Base-by-base conservation (phyloP, 2,329 filamentous ascomycete species). In the Alternaria metachromatica region DNA sequence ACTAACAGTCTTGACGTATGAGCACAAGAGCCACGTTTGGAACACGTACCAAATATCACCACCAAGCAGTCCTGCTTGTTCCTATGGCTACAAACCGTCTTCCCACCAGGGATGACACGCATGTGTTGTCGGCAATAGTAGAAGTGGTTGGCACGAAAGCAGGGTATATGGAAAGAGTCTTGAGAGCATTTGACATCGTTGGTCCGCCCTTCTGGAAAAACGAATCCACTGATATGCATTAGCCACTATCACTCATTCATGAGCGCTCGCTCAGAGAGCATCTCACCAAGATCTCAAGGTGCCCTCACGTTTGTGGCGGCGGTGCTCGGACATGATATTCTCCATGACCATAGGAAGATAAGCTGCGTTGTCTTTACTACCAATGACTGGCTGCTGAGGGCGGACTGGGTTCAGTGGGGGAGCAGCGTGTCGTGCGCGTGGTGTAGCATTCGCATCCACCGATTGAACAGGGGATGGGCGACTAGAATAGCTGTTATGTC, bases 321-420 rank as follows among this genome's bases (percentile, higher is more conserved):
- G 18, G 51, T 48, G 50, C 6, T 25, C 28, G 3, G 26, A 54
- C 15, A 56, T 12, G 7, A 66, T 50, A 13, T 28, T 49, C 53
- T 65, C 63, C 7, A 65, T 60, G 13, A 62, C 45, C 46, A 60
- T 63, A 6, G 60, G 63, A 12, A 66, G 28, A 33, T 57, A 66
- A 15, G 18, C 33, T 3, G 60, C 60, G 26, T 66, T 66, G 7
- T 55, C 23, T 18, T 15, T 28, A 21, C 23, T 61, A 15, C 63
- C 46, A 13, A 33, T 12, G 11, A 23, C 23, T 20, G n/a, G 15
- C 28, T 50, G 28, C 46, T 44, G 46, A 49, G n/a, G 53, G 13
- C 20, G 20, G n/a, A 20, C 23, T 45, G 23, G 41, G 11, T 11
- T 18, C 23, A 41, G 6, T 23, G 2, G 33, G 33, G 25, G 21